A percentile compares a stretch with the other conserved stretches of the same genome.
These are phyloP conservation scores for Tillandsia fasciculata DNA, from an alignment of 176 grass and related monocot genomes.

Conservation along the genomic window DNA sequence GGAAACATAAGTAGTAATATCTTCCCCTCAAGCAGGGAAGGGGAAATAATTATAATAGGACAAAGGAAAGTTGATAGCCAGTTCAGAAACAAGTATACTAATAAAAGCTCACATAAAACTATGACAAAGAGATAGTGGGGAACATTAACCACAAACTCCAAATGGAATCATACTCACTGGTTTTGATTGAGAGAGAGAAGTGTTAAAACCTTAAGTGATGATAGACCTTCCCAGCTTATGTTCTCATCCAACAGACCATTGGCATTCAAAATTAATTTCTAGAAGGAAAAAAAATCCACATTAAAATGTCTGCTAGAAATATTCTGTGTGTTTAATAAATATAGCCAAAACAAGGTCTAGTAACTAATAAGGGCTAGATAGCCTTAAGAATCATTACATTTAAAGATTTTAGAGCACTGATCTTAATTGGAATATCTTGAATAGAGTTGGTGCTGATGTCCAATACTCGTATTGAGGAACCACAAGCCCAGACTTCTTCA, in stretches of 20 bases:
- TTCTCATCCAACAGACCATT: slow-evolving; percentile 71
- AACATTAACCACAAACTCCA: slow-evolving; percentile 1
- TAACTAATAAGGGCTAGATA: not conserved
- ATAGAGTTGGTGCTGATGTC: slow-evolving; percentile 61
- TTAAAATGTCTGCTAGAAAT: slow-evolving; percentile 18
- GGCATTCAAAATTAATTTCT: slow-evolving; percentile 79
- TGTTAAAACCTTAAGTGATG: slow-evolving; percentile 49
- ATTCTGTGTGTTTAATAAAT: not conserved
- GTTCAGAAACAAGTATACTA: not conserved
- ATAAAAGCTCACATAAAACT: slow-evolving; percentile 1
- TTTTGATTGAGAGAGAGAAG: slow-evolving; percentile 65
- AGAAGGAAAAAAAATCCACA: slow-evolving; percentile 28
- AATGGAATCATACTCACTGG: slow-evolving; percentile 28
- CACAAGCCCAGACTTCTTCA: slow-evolving; percentile 88
- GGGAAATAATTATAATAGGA: too few species aligned
- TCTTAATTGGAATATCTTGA: slow-evolving; percentile 58
- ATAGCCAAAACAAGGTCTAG: not conserved
- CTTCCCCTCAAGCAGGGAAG: too few species aligned
- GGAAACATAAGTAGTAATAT: too few species aligned
- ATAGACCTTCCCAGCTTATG: slow-evolving; percentile 78
- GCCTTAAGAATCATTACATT: slow-evolving; percentile 43
- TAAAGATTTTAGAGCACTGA: slow-evolving; percentile 50
- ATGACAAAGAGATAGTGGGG: not conserved
- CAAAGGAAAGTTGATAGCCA: too few species aligned
- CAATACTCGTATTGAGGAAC: slow-evolving; percentile 51